These are phyloP conservation scores for Volvariella volvacea DNA, from an alignment of 1,284 basidiomycete species.

Conservation along the genomic window DNA sequence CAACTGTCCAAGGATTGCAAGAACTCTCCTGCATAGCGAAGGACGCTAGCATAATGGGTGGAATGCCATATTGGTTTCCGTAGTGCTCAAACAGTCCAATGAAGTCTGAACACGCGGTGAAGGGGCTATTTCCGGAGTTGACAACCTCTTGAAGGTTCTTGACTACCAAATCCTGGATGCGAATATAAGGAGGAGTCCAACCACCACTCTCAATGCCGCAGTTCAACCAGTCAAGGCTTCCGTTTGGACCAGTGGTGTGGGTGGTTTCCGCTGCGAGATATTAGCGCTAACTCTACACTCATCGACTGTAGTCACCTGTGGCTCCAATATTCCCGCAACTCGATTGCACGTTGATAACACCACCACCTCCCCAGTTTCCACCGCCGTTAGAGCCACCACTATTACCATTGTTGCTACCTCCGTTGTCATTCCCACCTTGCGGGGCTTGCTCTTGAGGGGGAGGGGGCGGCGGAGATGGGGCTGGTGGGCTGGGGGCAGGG, in stretches of 20 bases:
- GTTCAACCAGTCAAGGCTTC: conserved; percentile 70
- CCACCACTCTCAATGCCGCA: conserved; percentile 60
- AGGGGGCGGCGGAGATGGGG: no score
- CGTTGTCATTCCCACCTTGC: neutral
- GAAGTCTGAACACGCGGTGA: conserved; percentile 54
- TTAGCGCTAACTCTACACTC: conserved; percentile 3
- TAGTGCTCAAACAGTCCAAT: conserved; percentile 58
- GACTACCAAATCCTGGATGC: conserved; percentile 45
- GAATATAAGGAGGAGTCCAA: conserved; percentile 60
- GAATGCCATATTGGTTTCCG: conserved; percentile 46
- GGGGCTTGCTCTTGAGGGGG: no score
- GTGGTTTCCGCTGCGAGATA: conserved; percentile 38
- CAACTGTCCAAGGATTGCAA: conserved; percentile 65
- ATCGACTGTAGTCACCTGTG: conserved; percentile 25
- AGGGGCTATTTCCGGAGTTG: conserved; percentile 44
- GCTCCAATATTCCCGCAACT: conserved; percentile 38
- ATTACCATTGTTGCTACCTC: conserved; percentile 5
- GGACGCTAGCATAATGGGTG: conserved; percentile 72
- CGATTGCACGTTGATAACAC: conserved; percentile 22
- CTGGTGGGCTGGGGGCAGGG: neutral
- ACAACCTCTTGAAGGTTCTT: conserved; percentile 48
- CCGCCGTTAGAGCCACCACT: no score
- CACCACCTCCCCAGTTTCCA: no score
- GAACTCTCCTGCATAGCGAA: conserved; percentile 69
- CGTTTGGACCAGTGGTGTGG: conserved; percentile 60